Evolutionary conservation across 352 stramenopile species (phyloP).

Genomic region (Thalassiosira exigua): DNA sequence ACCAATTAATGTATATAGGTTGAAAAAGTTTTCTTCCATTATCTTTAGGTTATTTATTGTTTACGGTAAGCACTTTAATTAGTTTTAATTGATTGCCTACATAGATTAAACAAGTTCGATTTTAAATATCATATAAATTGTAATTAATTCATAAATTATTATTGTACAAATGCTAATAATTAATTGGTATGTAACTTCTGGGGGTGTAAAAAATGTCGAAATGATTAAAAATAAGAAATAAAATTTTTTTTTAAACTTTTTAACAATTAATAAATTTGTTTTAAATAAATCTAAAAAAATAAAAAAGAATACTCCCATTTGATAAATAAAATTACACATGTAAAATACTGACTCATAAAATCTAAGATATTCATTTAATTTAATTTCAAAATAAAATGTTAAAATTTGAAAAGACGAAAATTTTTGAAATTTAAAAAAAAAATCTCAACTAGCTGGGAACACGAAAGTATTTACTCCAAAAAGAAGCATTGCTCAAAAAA

Average conservation of each 20-base stretch:
- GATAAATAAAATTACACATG: constrained; percentile 9
- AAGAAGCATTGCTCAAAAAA: constrained; percentile 17
- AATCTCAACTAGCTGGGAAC: constrained; percentile 7
- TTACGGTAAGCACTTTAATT: constrained; percentile 34
- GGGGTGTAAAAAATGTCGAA: constrained; percentile 13
- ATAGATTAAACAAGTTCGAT: constrained; percentile 31
- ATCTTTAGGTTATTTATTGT: constrained; percentile 58
- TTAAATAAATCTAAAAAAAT: constrained; percentile 40
- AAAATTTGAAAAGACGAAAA: constrained; percentile 12
- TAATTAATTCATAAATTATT: constrained; percentile 48
- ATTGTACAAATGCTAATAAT: constrained; percentile 32
- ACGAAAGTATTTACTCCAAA: constrained; percentile 25
- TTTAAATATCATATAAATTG: constrained; percentile 50
- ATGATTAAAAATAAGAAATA: constrained; percentile 45
- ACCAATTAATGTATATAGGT: constrained; percentile 66
- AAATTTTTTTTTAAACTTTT: constrained; percentile 25
- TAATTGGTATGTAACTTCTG: constrained; percentile 21
- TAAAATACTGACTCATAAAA: constrained; percentile 26
- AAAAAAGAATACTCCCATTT: constrained; percentile 17
- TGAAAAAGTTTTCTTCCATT: constrained; percentile 63
- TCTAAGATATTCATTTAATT: constrained; percentile 34
- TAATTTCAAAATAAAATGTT: constrained; percentile 36
- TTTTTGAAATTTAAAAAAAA: constrained; percentile 27
- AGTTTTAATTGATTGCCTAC: constrained; percentile 55
- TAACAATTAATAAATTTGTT: constrained; percentile 33